Evolutionary conservation across 345 rosid species (phyloP).

Genomic region (Brassica cretica): DNA sequence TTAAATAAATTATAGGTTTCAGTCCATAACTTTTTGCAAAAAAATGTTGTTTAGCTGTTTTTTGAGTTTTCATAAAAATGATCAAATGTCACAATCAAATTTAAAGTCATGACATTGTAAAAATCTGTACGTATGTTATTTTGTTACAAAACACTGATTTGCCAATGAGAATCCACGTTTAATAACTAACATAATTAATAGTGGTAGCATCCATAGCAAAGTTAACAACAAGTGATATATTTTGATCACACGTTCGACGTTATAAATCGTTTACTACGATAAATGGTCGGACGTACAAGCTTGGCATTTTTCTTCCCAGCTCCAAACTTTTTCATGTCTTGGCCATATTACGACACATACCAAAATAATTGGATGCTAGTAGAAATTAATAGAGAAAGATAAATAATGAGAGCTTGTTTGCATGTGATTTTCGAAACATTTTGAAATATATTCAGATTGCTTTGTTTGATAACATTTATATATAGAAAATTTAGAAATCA

Average conservation of each 20-base stretch:
- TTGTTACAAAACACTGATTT: not conserved
- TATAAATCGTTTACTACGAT: not conserved
- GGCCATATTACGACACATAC: conserved; percentile 20
- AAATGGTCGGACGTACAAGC: conserved; percentile 5
- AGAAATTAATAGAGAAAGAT: not conserved
- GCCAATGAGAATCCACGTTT: not conserved
- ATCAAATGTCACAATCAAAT: not conserved
- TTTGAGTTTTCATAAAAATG: not conserved
- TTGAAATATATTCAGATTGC: not conserved
- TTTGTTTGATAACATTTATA: not conserved
- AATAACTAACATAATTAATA: not conserved
- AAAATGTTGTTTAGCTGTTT: not conserved
- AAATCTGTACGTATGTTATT: not conserved
- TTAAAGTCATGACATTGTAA: not conserved
- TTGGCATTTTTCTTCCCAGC: not conserved
- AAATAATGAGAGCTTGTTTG: not conserved
- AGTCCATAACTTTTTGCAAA: not conserved
- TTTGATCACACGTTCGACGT: conserved; percentile 2
- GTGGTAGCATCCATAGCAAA: not conserved
- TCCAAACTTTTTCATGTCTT: conserved; percentile 3
- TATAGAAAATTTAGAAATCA: not conserved
- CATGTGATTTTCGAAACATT: conserved; percentile 9
- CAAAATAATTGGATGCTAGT: not conserved
- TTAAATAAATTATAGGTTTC: too few relatives aligned
- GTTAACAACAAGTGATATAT: not conserved